Evolutionary conservation across 2,329 filamentous ascomycete genomes (phyloP).

Genomic region (Ophiocordyceps sinensis): DNA sequence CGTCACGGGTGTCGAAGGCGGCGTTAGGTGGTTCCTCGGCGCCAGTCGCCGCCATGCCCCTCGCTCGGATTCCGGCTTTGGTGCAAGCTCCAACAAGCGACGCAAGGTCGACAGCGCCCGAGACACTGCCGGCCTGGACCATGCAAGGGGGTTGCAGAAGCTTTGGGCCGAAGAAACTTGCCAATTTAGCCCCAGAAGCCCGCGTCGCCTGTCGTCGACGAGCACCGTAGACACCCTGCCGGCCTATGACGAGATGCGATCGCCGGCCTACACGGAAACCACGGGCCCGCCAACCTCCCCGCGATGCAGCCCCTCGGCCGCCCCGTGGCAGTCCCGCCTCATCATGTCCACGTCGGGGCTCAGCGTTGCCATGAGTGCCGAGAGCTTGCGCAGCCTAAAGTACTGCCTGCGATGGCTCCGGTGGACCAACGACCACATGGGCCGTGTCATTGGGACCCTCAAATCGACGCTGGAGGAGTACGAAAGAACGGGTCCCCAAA

Average conservation of each 20-base stretch:
- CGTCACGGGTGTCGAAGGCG: conserved; percentile 75
- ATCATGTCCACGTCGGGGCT: conserved; percentile 85
- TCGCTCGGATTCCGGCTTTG: conserved; percentile 30
- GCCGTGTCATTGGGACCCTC: conserved; percentile 58
- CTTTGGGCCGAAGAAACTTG: conserved; percentile 9
- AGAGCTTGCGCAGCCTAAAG: conserved; percentile 70
- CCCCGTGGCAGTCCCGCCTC: conserved; percentile 63
- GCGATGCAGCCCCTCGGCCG: conserved; percentile 14
- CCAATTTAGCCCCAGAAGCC: conserved; percentile 14
- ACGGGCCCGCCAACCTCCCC: conserved; percentile 16
- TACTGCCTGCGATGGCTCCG: conserved; percentile 71
- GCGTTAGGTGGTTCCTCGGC: conserved; percentile 71
- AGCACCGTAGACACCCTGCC: conserved; percentile 65
- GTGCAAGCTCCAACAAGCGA: conserved; percentile 38
- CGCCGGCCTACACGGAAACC: conserved; percentile 59
- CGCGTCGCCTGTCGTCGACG: conserved; percentile 45
- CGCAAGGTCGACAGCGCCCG: conserved; percentile 36
- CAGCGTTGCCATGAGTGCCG: conserved; percentile 80
- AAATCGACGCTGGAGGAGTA: conserved; percentile 69
- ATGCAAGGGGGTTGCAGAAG: neutral
- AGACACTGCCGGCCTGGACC: conserved; percentile 9
- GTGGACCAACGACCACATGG: conserved; percentile 70
- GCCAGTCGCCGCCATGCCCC: conserved; percentile 36
- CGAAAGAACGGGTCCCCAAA: conserved; percentile 31
- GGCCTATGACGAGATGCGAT: conserved; percentile 67